Conservation (phyloP, 306 rosid species). For the Cucurbita argyrosperma region DNA sequence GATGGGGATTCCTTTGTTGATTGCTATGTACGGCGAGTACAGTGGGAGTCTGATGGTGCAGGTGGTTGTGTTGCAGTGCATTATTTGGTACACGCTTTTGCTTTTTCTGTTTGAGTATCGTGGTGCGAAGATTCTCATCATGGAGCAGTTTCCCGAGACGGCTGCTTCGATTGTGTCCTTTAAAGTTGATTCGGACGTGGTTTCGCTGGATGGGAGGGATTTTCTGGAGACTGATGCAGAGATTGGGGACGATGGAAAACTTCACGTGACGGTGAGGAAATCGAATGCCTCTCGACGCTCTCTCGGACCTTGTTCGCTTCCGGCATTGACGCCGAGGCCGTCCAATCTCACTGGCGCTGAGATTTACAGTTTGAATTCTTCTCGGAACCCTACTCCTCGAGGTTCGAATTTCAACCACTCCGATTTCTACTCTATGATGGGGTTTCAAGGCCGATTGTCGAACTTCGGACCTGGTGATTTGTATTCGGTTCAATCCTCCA, state of each 20-base stretch:
- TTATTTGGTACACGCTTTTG: constrained; percentile 83
- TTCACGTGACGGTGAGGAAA: constrained; percentile 76
- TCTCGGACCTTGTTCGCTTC: constrained; percentile 20
- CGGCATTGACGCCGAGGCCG: constrained; percentile 70
- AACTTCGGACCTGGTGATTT: constrained; percentile 60
- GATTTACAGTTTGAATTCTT: constrained; percentile 83
- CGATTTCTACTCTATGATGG: constrained; percentile 91
- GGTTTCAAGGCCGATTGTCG: constrained; percentile 53
- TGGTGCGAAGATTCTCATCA: constrained; percentile 76
- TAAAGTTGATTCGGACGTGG: constrained; percentile 89
- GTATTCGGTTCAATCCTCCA: constrained; percentile 74
- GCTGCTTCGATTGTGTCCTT: constrained; percentile 92
- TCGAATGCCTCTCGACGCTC: constrained; percentile 75
- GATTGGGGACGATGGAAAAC: constrained; percentile 83
- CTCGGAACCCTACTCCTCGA: constrained; percentile 78
- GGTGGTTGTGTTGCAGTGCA: constrained; percentile 87
- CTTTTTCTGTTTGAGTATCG: constrained; percentile 89
- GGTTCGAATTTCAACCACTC: constrained; percentile 83
- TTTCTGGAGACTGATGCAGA: constrained; percentile 88
- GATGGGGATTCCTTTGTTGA: constrained; percentile 85
- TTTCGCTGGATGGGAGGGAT: constrained; percentile 82
- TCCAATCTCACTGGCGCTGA: constrained; percentile 94
- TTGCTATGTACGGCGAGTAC: constrained; percentile 64
- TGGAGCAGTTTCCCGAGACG: constrained; percentile 97
- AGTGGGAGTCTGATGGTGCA: constrained; percentile 78